A percentile compares a stretch with the other conserved stretches of the same genome.
These are phyloP conservation scores for Suhomyces pyralidae DNA, from an alignment of 805 yeast species.

Conservation along the genomic window DNA sequence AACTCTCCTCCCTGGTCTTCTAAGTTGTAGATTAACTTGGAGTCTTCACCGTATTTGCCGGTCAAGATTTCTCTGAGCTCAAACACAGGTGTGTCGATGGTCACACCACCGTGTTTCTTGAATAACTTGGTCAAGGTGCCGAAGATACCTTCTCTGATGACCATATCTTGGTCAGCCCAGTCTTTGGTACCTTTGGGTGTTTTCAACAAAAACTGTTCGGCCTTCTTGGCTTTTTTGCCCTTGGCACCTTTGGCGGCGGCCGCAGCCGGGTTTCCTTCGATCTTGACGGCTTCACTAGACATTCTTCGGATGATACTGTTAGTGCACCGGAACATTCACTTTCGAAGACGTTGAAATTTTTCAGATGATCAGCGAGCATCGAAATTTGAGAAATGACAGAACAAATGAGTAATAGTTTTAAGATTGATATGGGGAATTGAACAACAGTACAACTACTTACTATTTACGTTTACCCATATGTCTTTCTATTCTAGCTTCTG, in stretches of 20 bases:
- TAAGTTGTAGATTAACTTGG: slow-evolving; percentile 90
- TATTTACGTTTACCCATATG: neutral
- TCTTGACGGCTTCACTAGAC: slow-evolving; percentile 19
- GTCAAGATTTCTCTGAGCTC: slow-evolving; percentile 93
- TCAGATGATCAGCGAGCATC: neutral
- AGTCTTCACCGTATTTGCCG: slow-evolving; percentile 98
- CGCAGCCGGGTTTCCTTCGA: neutral
- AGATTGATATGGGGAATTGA: neutral
- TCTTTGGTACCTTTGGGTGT: slow-evolving; percentile 97
- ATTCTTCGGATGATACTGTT: slow-evolving; percentile 13
- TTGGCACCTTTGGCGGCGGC: slow-evolving; percentile 7
- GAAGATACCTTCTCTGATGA: slow-evolving; percentile 85
- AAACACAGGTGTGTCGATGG: slow-evolving; percentile 97
- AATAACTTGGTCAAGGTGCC: slow-evolving; percentile 67
- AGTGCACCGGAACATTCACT: slow-evolving; percentile 2
- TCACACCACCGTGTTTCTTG: slow-evolving; percentile 96
- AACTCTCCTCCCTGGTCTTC: slow-evolving; percentile 99
- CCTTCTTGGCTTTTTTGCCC: slow-evolving; percentile 38
- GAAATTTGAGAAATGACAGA: neutral
- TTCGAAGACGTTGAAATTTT: slow-evolving; percentile 1
- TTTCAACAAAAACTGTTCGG: slow-evolving; percentile 71
- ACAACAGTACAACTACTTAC: neutral
- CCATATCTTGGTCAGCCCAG: slow-evolving; percentile 98
- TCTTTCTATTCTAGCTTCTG: no score
- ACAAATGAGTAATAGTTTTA: neutral